Conservation (phyloP, 306 rosid genomes). For the Vigna nakashimae region DNA sequence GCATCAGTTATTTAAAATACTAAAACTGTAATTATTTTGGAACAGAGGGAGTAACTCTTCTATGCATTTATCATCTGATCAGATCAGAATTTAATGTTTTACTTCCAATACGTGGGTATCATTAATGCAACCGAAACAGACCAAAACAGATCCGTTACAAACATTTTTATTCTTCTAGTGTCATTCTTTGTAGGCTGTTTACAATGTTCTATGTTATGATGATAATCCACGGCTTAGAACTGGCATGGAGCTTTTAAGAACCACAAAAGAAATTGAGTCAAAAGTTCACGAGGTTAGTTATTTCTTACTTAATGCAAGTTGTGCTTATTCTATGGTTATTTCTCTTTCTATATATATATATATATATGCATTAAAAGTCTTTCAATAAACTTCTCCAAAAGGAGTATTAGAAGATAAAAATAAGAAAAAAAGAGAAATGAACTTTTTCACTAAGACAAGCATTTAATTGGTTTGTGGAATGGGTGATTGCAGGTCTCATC, state of each 20-base stretch:
- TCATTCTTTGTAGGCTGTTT: conserved; percentile 62
- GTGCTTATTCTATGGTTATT: background rate
- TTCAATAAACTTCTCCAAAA: no score
- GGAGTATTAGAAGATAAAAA: no score
- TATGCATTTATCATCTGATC: background rate
- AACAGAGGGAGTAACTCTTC: background rate
- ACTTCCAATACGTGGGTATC: background rate
- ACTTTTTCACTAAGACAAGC: background rate
- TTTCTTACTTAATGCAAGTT: background rate
- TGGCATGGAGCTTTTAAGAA: conserved; percentile 77
- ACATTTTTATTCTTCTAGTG: background rate
- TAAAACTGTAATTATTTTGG: no score
- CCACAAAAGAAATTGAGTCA: conserved; percentile 76
- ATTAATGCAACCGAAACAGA: background rate
- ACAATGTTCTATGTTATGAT: conserved; percentile 78
- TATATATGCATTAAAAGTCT: background rate
- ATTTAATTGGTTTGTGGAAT: background rate
- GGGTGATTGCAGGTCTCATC: conserved; percentile 64
- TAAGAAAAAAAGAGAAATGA: no score
- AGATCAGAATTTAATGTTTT: background rate
- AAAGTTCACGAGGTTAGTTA: conserved; percentile 68
- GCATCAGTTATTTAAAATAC: no score
- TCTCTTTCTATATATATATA: background rate
- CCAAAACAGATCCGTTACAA: background rate
- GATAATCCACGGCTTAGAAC: conserved; percentile 70